phyloP scores from a whole-genome alignment of 371 early-diverging fungal species.

The Homolaphlyctis polyrhiza region DNA sequence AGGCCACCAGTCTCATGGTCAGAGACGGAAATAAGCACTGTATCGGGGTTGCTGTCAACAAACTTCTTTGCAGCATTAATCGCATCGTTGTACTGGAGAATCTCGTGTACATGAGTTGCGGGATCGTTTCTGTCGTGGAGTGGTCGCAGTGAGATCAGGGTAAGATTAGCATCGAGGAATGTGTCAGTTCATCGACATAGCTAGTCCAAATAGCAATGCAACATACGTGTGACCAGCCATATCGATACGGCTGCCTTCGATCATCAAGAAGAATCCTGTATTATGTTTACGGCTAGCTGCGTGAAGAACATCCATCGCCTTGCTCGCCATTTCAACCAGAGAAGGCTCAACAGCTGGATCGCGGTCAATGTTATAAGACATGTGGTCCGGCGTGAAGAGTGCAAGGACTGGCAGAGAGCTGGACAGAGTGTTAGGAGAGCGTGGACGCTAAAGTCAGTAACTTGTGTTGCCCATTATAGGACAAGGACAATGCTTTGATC shows the following conservation, averaged over 20 bases:
- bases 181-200: no score
- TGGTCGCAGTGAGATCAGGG: neutral
- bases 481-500: no score
- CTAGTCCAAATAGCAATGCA: slow-evolving; percentile 10
- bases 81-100: slow-evolving; percentile 80
- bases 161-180: neutral
- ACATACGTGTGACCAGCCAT: slow-evolving; percentile 73
- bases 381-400: slow-evolving; percentile 74
- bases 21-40: slow-evolving; percentile 74
- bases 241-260: slow-evolving; percentile 90
- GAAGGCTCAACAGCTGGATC: slow-evolving; percentile 64
- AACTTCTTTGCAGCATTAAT: slow-evolving; percentile 65
- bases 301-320: slow-evolving; percentile 66
- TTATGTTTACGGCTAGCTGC: slow-evolving; percentile 34
- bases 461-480: no score
- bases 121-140: slow-evolving; percentile 72
- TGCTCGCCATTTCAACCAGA: slow-evolving; percentile 75
- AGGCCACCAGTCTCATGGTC: slow-evolving; percentile 97
- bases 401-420: slow-evolving; percentile 66
- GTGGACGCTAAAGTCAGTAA: no score
- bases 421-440: no score
- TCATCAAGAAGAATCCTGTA: slow-evolving; percentile 88
- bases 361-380: slow-evolving; percentile 88
- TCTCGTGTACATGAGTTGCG: slow-evolving; percentile 84
- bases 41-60: slow-evolving; percentile 66